A percentile compares a stretch with the other conserved stretches of the same genome.
These are phyloP conservation scores for Pugionium cornutum DNA, from an alignment of 345 rosid genomes.

Conservation along the genomic window DNA sequence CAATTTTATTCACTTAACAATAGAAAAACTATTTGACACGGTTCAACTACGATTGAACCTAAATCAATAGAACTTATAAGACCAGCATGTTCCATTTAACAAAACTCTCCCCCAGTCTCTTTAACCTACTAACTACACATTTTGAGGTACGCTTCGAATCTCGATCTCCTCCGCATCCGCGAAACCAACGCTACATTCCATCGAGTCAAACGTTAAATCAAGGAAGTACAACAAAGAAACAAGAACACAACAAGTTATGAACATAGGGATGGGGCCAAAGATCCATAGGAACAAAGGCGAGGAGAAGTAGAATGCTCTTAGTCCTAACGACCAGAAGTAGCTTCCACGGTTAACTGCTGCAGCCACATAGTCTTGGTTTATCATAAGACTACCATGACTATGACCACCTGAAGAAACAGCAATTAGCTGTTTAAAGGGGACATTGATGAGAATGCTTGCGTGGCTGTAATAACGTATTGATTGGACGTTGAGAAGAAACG, in stretches of 20 bases:
- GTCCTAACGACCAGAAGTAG: constrained; percentile 89
- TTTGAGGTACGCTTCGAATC: constrained; percentile 37
- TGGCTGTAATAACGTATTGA: constrained; percentile 90
- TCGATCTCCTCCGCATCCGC: constrained; percentile 32
- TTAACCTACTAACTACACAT: constrained; percentile 26
- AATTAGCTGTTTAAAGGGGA: constrained; percentile 55
- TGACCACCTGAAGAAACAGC: constrained; percentile 37
- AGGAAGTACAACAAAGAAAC: constrained; percentile 65
- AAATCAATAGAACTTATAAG: constrained; percentile 24
- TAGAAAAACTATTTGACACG: constrained; percentile 14
- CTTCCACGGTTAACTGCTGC: constrained; percentile 71
- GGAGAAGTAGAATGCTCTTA: constrained; percentile 87
- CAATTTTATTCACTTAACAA: constrained; percentile 22
- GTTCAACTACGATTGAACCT: constrained; percentile 43
- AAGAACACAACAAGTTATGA: constrained; percentile 55
- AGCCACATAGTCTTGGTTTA: constrained; percentile 64
- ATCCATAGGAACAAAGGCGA: constrained; percentile 86
- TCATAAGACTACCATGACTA: constrained; percentile 41
- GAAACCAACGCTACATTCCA: constrained; percentile 45
- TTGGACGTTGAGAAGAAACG: constrained; percentile 68
- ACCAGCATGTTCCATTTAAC: neutral
- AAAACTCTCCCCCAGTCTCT: constrained; percentile 15
- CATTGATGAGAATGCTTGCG: constrained; percentile 81
- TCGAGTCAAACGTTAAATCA: constrained; percentile 56
- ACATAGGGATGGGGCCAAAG: constrained; percentile 86